Conservation (phyloP, 495 filamentous ascomycete species). For the Hypoxylon fragiforme region DNA sequence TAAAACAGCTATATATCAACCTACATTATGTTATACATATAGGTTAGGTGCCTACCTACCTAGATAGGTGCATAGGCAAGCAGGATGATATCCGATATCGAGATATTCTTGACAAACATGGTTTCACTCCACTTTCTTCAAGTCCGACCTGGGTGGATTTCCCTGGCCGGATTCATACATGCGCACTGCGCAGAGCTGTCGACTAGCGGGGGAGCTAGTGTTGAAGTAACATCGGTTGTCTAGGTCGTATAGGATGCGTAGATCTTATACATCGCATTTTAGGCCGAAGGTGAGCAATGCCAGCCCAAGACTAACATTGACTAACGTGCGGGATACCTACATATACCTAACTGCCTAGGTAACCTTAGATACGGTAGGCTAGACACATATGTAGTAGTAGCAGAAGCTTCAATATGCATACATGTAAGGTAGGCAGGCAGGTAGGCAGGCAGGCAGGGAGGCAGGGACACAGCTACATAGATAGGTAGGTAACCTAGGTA, state of each 20-base stretch:
- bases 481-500: neutral
- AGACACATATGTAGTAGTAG: too few relatives aligned
- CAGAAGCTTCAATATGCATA: too few relatives aligned
- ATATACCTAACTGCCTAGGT: too few relatives aligned
- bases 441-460: too few relatives aligned
- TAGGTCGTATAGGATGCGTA: constrained; percentile 19
- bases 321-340: neutral
- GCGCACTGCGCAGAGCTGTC: neutral
- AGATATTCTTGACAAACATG: constrained; percentile 22
- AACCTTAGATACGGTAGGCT: too few relatives aligned
- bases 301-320: neutral
- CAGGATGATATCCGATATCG: neutral
- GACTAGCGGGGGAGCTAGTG: constrained; percentile 15
- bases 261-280: constrained; percentile 27
- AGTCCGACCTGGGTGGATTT: constrained; percentile 5
- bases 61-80: too few relatives aligned
- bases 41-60: too few relatives aligned
- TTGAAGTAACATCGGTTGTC: constrained; percentile 24
- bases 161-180: constrained; percentile 4
- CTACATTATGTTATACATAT: neutral
- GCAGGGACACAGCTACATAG: neutral
- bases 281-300: constrained; percentile 1
- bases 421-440: too few relatives aligned
- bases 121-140: constrained; percentile 1
- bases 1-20: constrained; percentile 18